phyloP scores from a whole-genome alignment of 2,329 filamentous ascomycete species.

The Didymella pinodella region DNA sequence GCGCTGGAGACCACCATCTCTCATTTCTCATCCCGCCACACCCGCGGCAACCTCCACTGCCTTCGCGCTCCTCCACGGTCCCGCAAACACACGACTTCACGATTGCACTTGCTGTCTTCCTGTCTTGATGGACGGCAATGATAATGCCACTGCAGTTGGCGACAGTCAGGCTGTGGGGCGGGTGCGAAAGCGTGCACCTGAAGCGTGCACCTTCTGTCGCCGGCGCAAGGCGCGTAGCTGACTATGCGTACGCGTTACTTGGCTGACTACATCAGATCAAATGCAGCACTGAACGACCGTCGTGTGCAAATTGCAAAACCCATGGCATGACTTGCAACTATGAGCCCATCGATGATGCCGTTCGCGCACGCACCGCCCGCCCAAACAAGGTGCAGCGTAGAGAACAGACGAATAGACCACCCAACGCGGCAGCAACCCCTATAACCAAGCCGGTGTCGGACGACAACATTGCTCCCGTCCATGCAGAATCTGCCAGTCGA shows the following conservation, averaged over 20 bases:
- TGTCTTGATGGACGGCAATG: conserved; percentile 12
- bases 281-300: conserved; percentile 57
- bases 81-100: neutral
- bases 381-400: conserved; percentile 29
- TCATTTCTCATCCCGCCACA: conserved; percentile 11
- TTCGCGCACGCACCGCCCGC: conserved; percentile 24
- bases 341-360: conserved; percentile 44
- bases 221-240: conserved; percentile 47
- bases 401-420: conserved; percentile 9
- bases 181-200: conserved; percentile 35
- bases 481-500: conserved; percentile 12
- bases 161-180: conserved; percentile 22
- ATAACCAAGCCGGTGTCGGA: conserved; percentile 10
- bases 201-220: conserved; percentile 52
- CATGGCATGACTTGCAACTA: conserved; percentile 58
- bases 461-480: conserved; percentile 8
- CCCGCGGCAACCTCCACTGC: conserved; percentile 12
- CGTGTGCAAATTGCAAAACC: conserved; percentile 57
- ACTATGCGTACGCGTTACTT: neutral
- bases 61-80: neutral
- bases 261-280: conserved; percentile 53
- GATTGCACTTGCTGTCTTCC: neutral
- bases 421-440: neutral
- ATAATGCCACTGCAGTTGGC: conserved; percentile 2
- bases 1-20: neutral